Base-by-base conservation (phyloP, 2,329 filamentous ascomycete genomes). In the Alternaria sp. region DNA sequence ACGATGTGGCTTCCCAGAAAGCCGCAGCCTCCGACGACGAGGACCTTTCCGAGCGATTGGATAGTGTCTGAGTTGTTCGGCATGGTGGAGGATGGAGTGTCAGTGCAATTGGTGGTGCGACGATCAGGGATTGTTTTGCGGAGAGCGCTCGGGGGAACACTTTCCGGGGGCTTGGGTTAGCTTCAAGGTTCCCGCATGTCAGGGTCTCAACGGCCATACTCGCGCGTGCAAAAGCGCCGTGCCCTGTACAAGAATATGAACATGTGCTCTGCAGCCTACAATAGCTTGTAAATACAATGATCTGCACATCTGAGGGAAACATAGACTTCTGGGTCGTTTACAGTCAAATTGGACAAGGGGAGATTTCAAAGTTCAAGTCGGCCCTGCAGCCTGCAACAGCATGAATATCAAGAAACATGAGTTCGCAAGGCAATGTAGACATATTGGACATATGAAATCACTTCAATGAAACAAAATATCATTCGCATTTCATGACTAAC, bases 1-100 rank as follows among this genome's bases (percentile, higher is more conserved):
- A 86, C 84, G 61, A 86, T 84, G 71, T 85, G 83, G 63, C 81
- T 76, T 30, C 85, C 85, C 6, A 86, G 75, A 66, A 86, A 86
- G 21, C 85, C 84, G 61, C 83, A 83, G 52, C 84, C 84, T 57
- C 84, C 84, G 26, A 84, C 80, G 25, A 86, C 81, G 17, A 85
- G 73, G 55, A 84, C 81, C 64, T 83, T 81, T 49, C 83, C 83
- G 36, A 84, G 76, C 3, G 80, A 79, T 21, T 73, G 68, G 12
- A 68, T 67, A 9, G 61, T 57, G 51, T 67, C 63, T 50, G 65
- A 56, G 17, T 52, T 57, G n/a, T 52, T 55, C 58, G 70, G 66
- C 71, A 71, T 74, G 50, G 59, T 62, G 30, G 8, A 49, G 12
- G 25, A 50, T 67, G 66, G 63, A 45, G 49, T 54, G 57, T 62